phyloP scores from a whole-genome alignment of 495 filamentous ascomycete species.

The Hypoxylon lenormandii region DNA sequence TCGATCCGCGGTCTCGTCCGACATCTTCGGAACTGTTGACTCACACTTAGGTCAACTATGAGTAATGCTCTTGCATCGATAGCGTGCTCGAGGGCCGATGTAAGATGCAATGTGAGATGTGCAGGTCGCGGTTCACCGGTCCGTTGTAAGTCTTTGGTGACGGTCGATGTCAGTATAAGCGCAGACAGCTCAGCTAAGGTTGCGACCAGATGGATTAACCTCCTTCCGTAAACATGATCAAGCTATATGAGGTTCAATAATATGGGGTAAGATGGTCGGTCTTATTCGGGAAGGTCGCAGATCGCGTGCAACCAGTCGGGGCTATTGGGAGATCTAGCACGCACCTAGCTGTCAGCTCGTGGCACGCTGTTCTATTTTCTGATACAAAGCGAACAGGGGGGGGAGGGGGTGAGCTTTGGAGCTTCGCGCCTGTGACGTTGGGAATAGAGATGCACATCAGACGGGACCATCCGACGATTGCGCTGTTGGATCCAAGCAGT shows the following conservation, averaged over 20 bases:
- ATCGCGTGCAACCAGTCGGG: constrained; percentile 18
- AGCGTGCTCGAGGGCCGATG: neutral
- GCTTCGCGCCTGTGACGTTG: constrained; percentile 29
- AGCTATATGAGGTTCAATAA: neutral
- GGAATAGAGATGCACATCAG: constrained; percentile 5
- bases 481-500: constrained; percentile 9
- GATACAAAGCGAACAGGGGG: constrained; percentile 14
- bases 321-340: constrained; percentile 22
- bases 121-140: neutral
- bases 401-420: neutral
- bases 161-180: neutral
- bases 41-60: neutral
- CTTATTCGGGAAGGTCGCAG: constrained; percentile 44
- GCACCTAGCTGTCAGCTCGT: constrained; percentile 15
- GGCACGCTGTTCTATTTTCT: constrained; percentile 41
- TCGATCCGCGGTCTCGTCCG: neutral
- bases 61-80: neutral
- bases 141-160: neutral
- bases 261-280: constrained; percentile 3
- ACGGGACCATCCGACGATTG: constrained; percentile 17
- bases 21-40: neutral
- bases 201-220: neutral
- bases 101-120: neutral
- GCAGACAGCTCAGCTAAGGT: neutral
- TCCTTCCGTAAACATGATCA: constrained; percentile 1